Base-by-base conservation (phyloP, 176 grass and related monocot species). In the Leersia perrieri region DNA sequence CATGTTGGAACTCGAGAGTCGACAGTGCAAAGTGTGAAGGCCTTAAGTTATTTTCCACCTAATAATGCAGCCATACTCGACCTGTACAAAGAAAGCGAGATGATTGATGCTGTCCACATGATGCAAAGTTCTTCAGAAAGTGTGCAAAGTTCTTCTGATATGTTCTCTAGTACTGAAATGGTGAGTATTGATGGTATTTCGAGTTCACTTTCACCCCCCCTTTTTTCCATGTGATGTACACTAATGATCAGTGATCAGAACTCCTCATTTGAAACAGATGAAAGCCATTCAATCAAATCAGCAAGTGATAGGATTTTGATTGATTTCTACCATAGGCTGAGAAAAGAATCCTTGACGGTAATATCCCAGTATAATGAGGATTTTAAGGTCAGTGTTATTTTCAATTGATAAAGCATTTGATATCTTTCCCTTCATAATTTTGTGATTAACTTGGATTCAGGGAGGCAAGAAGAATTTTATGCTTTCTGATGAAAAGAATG, bases 161-260 rank as follows among this genome's bases (percentile, higher is more conserved):
- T 89, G 44, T 86, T 89, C 33, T 89, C 73, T 36, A 82, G 33
- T 65, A 86, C 72, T 73, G 73, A 82, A 82, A 77, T 89, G 73
- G 88, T 89, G 60, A 86, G 83, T 42, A 66, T 73, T 73, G 9
- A 68, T 78, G 53, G 2, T 67, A 29, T 23, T 73, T 31, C 31
- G 32, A 61, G 44, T 58, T 77, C 66, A 45, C 28, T 0, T 0
- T 65, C 26, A 36, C 44, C 23, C 57, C 23, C 57, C 18, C 11
- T 1, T 70, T 73, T 34, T 41, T 70, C 64, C 47, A 73, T 77
- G 36, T 1, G 25, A 73, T 49, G 30, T 67, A 22, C n/a, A 77
- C 88, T 90, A 90, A 90, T 82, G 67, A 61, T 68, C 79, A 73
- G 78, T 82, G 83, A 90, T 90, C 79, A 90, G 83, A 78, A 78